Evolutionary conservation across 1,139 yeast genomes (phyloP).

Genomic region (Geotrichum reessii): DNA sequence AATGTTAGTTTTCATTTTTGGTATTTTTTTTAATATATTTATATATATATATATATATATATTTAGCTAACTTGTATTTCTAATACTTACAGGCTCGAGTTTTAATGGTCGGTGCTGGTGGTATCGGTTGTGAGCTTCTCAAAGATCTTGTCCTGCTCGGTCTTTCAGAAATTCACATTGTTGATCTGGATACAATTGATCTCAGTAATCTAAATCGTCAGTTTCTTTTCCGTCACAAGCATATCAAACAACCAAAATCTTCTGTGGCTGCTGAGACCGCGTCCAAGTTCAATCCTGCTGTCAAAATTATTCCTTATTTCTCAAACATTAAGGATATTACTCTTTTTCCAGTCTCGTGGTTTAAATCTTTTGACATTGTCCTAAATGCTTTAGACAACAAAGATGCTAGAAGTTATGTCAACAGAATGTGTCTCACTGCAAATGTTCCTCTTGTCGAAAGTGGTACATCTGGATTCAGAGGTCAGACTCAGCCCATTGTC

Average conservation of each 20-base stretch:
- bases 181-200: slow-evolving; percentile 92
- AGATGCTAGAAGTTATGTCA: slow-evolving; percentile 88
- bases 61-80: background rate
- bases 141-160: slow-evolving; percentile 81
- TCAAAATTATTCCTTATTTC: slow-evolving; percentile 73
- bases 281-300: slow-evolving; percentile 62
- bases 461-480: slow-evolving; percentile 92
- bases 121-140: slow-evolving; percentile 94
- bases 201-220: slow-evolving; percentile 88
- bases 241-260: slow-evolving; percentile 81
- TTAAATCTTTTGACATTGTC: slow-evolving; percentile 66
- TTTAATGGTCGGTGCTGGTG: slow-evolving; percentile 95
- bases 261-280: slow-evolving; percentile 78
- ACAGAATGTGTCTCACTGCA: slow-evolving; percentile 69
- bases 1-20: slow-evolving; percentile 17
- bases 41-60: background rate
- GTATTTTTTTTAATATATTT: background rate
- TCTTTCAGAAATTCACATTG: slow-evolving; percentile 83
- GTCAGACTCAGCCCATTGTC: slow-evolving; percentile 86
- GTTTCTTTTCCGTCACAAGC: slow-evolving; percentile 78
- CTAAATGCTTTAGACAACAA: slow-evolving; percentile 92
- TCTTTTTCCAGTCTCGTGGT: slow-evolving; percentile 74
- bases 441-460: slow-evolving; percentile 79
- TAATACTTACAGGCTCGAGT: slow-evolving; percentile 39
- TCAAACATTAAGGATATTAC: slow-evolving; percentile 80